These are phyloP conservation scores for Erodium trifolium DNA, from an alignment of 441 rosid genomes.

Conservation along the genomic window DNA sequence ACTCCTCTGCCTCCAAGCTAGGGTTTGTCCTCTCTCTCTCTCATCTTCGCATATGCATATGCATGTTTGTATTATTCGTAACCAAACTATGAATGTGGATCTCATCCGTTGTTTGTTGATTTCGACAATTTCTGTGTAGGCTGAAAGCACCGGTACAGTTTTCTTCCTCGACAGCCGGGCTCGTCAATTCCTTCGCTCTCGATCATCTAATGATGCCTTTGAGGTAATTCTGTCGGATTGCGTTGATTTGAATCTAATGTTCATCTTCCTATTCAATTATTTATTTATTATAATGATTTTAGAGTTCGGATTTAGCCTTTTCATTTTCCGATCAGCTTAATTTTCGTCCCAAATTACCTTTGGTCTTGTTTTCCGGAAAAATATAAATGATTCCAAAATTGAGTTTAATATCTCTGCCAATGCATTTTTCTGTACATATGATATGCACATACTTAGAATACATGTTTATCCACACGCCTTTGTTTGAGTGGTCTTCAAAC, in stretches of 20 bases:
- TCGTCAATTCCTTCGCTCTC: background rate
- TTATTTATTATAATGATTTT: background rate
- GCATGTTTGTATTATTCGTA: too few relatives aligned
- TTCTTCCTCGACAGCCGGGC: background rate
- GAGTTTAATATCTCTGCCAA: background rate
- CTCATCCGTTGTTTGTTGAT: background rate
- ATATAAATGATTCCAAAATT: too few relatives aligned
- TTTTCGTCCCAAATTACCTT: background rate
- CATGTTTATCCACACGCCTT: background rate
- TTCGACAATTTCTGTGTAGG: background rate
- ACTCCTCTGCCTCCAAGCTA: background rate
- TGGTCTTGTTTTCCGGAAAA: background rate
- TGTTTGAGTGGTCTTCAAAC: background rate
- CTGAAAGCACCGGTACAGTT: background rate
- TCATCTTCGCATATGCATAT: too few relatives aligned
- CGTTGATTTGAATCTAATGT: background rate
- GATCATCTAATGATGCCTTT: background rate
- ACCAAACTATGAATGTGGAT: background rate
- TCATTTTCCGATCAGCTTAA: background rate
- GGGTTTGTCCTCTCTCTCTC: background rate
- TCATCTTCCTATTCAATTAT: background rate
- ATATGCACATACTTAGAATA: background rate
- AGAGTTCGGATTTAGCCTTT: background rate
- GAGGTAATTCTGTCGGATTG: background rate
- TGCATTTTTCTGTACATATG: background rate